Base-by-base conservation (phyloP, 306 rosid genomes). In the Vicia faba region DNA sequence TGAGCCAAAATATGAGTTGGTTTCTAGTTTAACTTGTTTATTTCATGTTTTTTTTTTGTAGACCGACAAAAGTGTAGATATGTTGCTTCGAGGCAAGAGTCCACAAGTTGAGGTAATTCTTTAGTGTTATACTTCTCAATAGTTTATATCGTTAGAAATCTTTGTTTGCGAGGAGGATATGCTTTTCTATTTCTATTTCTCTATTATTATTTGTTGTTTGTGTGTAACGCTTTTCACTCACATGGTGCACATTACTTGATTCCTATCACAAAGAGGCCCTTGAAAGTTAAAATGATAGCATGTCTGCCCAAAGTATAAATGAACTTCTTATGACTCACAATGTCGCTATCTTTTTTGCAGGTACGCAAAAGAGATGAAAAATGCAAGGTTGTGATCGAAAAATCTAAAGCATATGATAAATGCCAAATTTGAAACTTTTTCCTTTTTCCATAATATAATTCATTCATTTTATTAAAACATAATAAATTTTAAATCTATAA, bases 81-180 rank as follows among this genome's bases (percentile, higher is more conserved):
- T 84, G 72, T 61, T 87, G 83, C 93, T 87, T 35, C 78, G 73
- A 16, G 84, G 86, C 13, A 73, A 68, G 75, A 43, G 1, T 76
- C 89, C 93, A 39, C 89, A 80, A 69, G 89, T 84, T 50, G 89
- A 87, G 93, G 93, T 87, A 84, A 73, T 75, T 70, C 29, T 80
- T 53, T 29, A 36, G 23, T 41, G 14, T 18, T 13, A 46, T 58
- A 43, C 45, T 53, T 75, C 18, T 70, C 54, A 51, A 16, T 46
- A 20, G 29, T 74, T 69, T 58, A 48, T 75, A 44, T 63, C 4
- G 16, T 66, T 23, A 11, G 16, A 71, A 57, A 66, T 28, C 50
- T 23, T 16, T 67, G 49, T 41, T 53, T 62, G 38, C 53, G 49
- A 55, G 6, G 35, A 61, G 61, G 55, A 55, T 46, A 16, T 25